Conservation (phyloP, 2,329 filamentous ascomycete species). For the Trichoderma koningii region DNA sequence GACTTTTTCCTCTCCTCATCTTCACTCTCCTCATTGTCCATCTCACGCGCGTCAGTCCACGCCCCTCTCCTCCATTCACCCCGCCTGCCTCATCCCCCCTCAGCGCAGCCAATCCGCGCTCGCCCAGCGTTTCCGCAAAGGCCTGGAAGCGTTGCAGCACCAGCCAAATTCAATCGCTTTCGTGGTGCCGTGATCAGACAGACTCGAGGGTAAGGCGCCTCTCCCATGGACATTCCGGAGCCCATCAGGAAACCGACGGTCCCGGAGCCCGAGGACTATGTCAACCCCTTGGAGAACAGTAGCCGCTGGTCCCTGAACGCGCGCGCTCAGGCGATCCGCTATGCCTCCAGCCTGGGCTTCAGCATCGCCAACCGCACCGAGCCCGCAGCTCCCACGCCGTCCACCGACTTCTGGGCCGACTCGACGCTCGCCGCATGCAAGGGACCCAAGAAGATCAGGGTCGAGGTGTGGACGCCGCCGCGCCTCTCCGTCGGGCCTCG, state of each 20-base stretch:
- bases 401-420: constrained; percentile 46
- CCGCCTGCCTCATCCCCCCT: constrained; percentile 6
- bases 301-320: constrained; percentile 49
- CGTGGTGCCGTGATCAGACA: background rate
- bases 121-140: constrained; percentile 23
- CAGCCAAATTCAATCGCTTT: background rate
- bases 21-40: constrained; percentile 3
- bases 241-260: constrained; percentile 37
- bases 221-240: constrained; percentile 35
- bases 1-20: background rate
- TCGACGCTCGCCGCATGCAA: constrained; percentile 44
- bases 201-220: constrained; percentile 7
- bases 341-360: constrained; percentile 48
- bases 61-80: constrained; percentile 22
- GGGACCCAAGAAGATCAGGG: constrained; percentile 46
- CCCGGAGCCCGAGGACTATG: constrained; percentile 43
- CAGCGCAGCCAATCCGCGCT: constrained; percentile 26
- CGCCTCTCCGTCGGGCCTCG: constrained; percentile 41
- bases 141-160: constrained; percentile 6
- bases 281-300: constrained; percentile 48
- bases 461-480: constrained; percentile 51
- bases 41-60: constrained; percentile 1
- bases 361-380: constrained; percentile 47
- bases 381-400: constrained; percentile 44
- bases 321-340: constrained; percentile 48